A percentile compares a stretch with the other conserved stretches of the same genome.
Conservation (phyloP, 352 stramenopile species). For the Nothophytophthora sp. region DNA sequence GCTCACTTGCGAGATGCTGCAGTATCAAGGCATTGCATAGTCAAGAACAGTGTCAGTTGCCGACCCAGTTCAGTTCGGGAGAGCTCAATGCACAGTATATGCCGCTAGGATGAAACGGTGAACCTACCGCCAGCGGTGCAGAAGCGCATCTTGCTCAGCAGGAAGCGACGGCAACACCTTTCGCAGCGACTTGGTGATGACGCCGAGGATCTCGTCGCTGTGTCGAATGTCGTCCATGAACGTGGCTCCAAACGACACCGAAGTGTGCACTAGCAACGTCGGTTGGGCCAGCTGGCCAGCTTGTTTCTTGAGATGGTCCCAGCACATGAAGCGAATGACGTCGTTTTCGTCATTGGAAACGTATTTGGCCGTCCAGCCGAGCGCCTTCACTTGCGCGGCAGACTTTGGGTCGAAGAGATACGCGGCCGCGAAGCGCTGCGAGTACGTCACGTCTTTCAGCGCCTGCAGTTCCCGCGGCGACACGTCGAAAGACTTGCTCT, state of each 20-base stretch:
- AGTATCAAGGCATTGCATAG: not conserved
- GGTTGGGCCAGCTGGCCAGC: not conserved
- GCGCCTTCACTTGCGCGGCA: slow-evolving; percentile 28
- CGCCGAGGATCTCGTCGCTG: slow-evolving; percentile 56
- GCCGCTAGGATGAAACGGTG: not conserved
- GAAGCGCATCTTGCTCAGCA: slow-evolving; percentile 35
- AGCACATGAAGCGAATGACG: slow-evolving; percentile 75
- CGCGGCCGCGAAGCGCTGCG: slow-evolving; percentile 65
- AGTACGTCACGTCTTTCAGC: slow-evolving; percentile 58
- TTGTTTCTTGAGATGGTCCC: slow-evolving; percentile 73
- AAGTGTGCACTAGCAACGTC: slow-evolving; percentile 66
- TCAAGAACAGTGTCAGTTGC: slow-evolving; percentile 1
- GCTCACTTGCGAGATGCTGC: slow-evolving; percentile 69
- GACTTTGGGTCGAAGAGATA: slow-evolving; percentile 61
- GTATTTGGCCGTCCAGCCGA: slow-evolving; percentile 73
- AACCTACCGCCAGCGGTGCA: slow-evolving; percentile 71
- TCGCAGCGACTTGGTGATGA: slow-evolving; percentile 48
- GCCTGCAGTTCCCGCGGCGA: slow-evolving; percentile 26
- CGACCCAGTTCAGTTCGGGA: not conserved
- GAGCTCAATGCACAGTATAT: not conserved
- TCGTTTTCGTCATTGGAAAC: slow-evolving; percentile 51
- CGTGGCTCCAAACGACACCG: slow-evolving; percentile 52
- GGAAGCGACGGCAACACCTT: slow-evolving; percentile 62
- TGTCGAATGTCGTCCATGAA: slow-evolving; percentile 60
- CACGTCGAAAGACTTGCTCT: slow-evolving; percentile 41